Evolutionary conservation across 2,329 filamentous ascomycete genomes (phyloP).

Genomic region (Paecilomyces niveus): DNA sequence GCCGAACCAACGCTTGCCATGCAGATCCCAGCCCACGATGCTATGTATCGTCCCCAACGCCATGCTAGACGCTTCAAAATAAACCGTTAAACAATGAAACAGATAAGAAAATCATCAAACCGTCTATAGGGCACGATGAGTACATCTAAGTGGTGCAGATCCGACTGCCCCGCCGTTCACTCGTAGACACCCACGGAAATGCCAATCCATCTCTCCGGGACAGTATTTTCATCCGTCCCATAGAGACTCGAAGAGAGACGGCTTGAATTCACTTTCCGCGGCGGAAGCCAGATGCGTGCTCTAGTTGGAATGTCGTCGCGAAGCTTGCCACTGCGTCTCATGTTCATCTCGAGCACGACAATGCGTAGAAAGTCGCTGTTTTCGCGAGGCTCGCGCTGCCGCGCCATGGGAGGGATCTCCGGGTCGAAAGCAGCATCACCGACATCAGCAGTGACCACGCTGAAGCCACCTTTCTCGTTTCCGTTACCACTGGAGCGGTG

Average conservation of each 20-base stretch:
- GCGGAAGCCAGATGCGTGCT: slow-evolving; percentile 55
- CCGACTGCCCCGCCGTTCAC: background rate
- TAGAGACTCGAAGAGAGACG: slow-evolving; percentile 8
- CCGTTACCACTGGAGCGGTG: slow-evolving; percentile 27
- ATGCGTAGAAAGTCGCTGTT: slow-evolving; percentile 58
- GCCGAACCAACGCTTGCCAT: background rate
- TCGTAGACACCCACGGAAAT: slow-evolving; percentile 14
- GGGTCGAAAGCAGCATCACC: slow-evolving; percentile 31
- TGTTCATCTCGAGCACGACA: slow-evolving; percentile 62
- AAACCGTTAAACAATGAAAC: background rate
- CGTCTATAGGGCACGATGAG: background rate
- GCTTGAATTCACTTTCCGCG: slow-evolving; percentile 33
- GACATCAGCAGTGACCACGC: slow-evolving; percentile 37
- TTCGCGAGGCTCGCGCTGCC: slow-evolving; percentile 56
- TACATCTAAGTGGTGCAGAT: too few species aligned
- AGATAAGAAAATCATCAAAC: background rate
- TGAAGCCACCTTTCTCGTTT: slow-evolving; percentile 21
- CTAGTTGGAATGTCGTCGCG: slow-evolving; percentile 48
- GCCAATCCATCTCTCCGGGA: slow-evolving; percentile 24
- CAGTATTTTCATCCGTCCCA: slow-evolving; percentile 12
- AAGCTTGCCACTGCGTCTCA: slow-evolving; percentile 57
- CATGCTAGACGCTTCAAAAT: background rate
- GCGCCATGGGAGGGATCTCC: slow-evolving; percentile 37
- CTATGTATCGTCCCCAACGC: background rate
- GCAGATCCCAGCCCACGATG: background rate